Evolutionary conservation across 805 yeast genomes (phyloP).

Genomic region (Blastobotrys parvus): DNA sequence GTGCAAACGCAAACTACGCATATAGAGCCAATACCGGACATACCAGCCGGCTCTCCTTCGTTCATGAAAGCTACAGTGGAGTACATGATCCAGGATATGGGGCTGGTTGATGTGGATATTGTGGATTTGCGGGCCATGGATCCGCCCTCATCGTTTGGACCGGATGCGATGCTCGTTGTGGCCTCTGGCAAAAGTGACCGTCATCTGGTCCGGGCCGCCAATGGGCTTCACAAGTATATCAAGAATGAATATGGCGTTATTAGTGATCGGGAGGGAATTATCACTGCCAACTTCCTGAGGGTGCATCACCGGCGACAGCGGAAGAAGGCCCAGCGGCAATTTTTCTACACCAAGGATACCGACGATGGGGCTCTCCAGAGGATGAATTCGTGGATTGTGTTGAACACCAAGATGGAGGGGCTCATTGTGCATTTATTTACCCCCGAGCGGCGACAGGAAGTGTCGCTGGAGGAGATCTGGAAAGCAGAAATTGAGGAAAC

Average conservation of each 20-base stretch:
- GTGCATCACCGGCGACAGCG: conserved; percentile 44
- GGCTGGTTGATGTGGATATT: conserved; percentile 52
- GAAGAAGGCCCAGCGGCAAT: conserved; percentile 44
- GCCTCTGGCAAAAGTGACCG: conserved; percentile 69
- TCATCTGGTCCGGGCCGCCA: conserved; percentile 66
- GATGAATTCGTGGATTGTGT: conserved; percentile 71
- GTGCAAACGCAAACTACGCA: conserved; percentile 4
- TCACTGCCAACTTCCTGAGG: conserved; percentile 47
- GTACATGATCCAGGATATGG: conserved; percentile 50
- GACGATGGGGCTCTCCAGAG: conserved; percentile 38
- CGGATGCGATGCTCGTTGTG: conserved; percentile 45
- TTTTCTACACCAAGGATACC: conserved; percentile 44
- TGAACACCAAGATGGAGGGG: conserved; percentile 57
- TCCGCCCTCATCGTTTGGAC: conserved; percentile 31
- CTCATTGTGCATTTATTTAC: conserved; percentile 70
- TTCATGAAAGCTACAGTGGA: conserved; percentile 38
- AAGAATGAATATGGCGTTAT: conserved; percentile 42
- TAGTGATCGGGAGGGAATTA: conserved; percentile 64
- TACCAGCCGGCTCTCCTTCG: conserved; percentile 55
- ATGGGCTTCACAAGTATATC: conserved; percentile 46
- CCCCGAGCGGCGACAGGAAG: conserved; percentile 51
- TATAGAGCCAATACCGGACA: conserved; percentile 37
- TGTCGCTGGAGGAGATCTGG: conserved; percentile 70
- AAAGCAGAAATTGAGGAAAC: conserved; percentile 6
- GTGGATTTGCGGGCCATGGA: conserved; percentile 51